phyloP scores from a whole-genome alignment of 2,329 filamentous ascomycete species.

The Tolypocladium tropicale region DNA sequence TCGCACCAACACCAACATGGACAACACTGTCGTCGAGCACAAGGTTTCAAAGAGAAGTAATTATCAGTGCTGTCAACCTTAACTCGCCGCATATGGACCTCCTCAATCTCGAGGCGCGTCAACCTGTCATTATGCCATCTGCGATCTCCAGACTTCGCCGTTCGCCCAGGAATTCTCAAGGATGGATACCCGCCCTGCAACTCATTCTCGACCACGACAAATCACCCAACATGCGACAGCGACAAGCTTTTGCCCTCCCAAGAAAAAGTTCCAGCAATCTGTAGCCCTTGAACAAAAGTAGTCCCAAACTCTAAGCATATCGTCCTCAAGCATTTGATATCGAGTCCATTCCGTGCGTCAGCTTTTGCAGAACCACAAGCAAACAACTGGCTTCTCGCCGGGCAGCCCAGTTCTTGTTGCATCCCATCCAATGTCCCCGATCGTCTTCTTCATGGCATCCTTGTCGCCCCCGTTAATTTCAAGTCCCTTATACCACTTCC shows the following conservation, averaged over 20 bases:
- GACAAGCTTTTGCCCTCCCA: not conserved
- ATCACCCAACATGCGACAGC: not conserved
- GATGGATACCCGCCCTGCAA: not conserved
- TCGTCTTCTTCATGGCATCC: constrained; percentile 34
- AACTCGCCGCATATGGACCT: not conserved
- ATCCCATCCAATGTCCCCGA: constrained; percentile 52
- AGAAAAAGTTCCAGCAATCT: not conserved
- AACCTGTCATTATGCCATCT: not conserved
- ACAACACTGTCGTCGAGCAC: not conserved
- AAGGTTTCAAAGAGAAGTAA: not conserved
- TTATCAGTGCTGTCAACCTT: not conserved
- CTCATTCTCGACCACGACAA: not conserved
- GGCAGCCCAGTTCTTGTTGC: constrained; percentile 33
- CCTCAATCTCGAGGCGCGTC: not conserved
- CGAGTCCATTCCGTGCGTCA: constrained; percentile 13
- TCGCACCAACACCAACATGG: not conserved
- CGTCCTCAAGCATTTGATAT: not conserved
- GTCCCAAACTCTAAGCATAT: no score
- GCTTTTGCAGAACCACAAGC: constrained; percentile 47
- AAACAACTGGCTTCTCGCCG: constrained; percentile 44
- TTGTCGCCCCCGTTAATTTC: constrained; percentile 39
- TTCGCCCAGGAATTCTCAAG: not conserved
- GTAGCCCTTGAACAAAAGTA: no score
- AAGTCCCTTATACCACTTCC: constrained; percentile 48
- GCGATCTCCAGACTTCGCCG: not conserved